Base-by-base conservation (phyloP, 1,139 yeast genomes). In the Diutina rugosa region DNA sequence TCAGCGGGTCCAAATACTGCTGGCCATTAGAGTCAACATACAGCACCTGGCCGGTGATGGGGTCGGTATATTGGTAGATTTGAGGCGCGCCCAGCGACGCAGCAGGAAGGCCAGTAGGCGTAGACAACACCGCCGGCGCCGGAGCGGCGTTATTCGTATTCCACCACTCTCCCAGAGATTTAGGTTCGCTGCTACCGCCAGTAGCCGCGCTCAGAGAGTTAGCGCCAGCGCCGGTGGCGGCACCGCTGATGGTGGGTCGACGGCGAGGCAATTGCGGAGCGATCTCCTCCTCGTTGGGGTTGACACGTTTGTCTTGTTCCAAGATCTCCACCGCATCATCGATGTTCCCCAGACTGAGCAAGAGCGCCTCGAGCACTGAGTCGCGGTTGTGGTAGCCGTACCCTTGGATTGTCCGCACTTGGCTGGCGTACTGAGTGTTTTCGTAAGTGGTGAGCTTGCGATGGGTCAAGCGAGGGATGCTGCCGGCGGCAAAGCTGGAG, bases 61-160 rank as follows among this genome's bases (percentile, higher is more conserved):
- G 87, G 61, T 83, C 87, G 9, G 85, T 75, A 63, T 81, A 83
- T 63, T 82, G 87, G 62, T 78, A 83, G 49, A 80, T 76, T 57
- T 74, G 78, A 3, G 78, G 77, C 55, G 64, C 70, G 10, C 59
- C 62, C 10, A 55, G 53, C 14, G 56, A 53, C 12, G 57, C 56
- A 2, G 61, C 44, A 2, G 53, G 53, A 2, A 49, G 32, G 5
- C 53, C 53, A 8, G 53, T 49, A 7, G 53, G 59, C 28, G 18
- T 61, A 49, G 21, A 63, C 59, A 29, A 63, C 59, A 32, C 67
- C 64, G 14, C 67, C 56, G 16, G 65, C 59, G 65, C 57, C 30
- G 64, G 56, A 14, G 59, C 54, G 58, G 58, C 57, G 46, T 48
- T 63, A 53, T 30, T 55, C 52, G 45, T 35, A 53, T 44, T 61